Base-by-base conservation (phyloP, 768 basidiomycete species). In the Astraeus odoratus region DNA sequence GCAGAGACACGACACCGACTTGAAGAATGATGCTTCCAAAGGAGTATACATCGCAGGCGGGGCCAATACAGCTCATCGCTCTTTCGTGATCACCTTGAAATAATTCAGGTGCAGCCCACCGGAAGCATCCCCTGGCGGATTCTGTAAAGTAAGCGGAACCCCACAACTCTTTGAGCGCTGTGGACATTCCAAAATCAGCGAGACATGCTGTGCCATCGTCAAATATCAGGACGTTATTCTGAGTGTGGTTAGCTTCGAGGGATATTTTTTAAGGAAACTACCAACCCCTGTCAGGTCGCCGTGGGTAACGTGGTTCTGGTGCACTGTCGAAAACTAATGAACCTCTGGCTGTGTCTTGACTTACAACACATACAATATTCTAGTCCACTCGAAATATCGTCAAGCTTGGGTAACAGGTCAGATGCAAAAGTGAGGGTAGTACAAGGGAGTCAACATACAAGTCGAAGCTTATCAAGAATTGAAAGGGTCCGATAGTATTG, bases 141-240 rank as follows among this genome's bases (percentile, higher is more conserved):
- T 23, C 39, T 48, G 1, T 68, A 67, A 22, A 59, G 59, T 37
- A 38, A 20, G 27, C 53, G 53, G 23, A 50, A 57, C 27, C 47
- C 51, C 18, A 44, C 43, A 64, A 53, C 42, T 68, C 66, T 13
- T 57, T 56, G 9, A 67, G 56, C 39, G 72, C 63, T 33, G 51
- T 68, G 19, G 70, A 72, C 12, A 73, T 51, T 1, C 74, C 74
- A 36, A 76, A 76, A 43, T 75, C 74, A 25, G 66, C 63, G 5
- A 76, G 50, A 8, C 65, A 62, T 0, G 66, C 72, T 18, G 61
- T 64, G 19, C 64, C 51, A 5, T 51, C 31, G n/a, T 22, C 36
- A 1, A 51, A 49, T 2, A 58, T 12, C 12, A 58, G 42, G 1
- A 58, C 40, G 1, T 59, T 55, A 2, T 46, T 57, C 56, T 59